Evolutionary conservation across 1,284 basidiomycete genomes (phyloP).

Genomic region (Salmacisia buchloeana): DNA sequence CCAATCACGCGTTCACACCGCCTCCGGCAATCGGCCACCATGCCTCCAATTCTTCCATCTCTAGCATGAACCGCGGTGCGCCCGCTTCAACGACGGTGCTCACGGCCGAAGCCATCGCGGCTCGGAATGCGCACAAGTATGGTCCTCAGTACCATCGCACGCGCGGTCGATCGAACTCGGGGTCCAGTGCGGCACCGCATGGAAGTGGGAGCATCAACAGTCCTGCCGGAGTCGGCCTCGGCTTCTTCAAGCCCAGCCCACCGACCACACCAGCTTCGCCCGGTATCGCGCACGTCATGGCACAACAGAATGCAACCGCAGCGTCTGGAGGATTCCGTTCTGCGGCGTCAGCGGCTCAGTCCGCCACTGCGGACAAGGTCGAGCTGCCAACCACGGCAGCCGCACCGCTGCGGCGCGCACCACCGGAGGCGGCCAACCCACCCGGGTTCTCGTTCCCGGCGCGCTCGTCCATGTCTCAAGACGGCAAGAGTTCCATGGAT

Average conservation of each 20-base stretch:
- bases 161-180: not conserved
- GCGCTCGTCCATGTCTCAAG: not conserved
- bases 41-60: constrained; percentile 4
- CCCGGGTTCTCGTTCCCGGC: constrained; percentile 1
- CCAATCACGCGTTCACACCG: not conserved
- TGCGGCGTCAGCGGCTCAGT: not conserved
- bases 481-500: no score
- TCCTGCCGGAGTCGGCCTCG: not conserved
- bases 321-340: not conserved
- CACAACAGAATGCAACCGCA: not conserved
- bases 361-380: not conserved
- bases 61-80: constrained; percentile 2
- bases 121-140: constrained; percentile 37
- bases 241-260: constrained; percentile 5
- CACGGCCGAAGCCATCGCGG: constrained; percentile 25
- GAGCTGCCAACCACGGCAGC: not conserved
- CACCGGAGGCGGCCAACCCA: not conserved
- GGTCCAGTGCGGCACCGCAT: not conserved
- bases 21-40: not conserved
- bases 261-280: not conserved
- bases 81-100: constrained; percentile 12
- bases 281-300: not conserved
- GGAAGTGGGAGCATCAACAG: not conserved
- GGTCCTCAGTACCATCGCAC: constrained; percentile 15
- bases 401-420: not conserved